Evolutionary conservation across 345 rosid species (phyloP).

Genomic region (Eucalyptus dawsonii): DNA sequence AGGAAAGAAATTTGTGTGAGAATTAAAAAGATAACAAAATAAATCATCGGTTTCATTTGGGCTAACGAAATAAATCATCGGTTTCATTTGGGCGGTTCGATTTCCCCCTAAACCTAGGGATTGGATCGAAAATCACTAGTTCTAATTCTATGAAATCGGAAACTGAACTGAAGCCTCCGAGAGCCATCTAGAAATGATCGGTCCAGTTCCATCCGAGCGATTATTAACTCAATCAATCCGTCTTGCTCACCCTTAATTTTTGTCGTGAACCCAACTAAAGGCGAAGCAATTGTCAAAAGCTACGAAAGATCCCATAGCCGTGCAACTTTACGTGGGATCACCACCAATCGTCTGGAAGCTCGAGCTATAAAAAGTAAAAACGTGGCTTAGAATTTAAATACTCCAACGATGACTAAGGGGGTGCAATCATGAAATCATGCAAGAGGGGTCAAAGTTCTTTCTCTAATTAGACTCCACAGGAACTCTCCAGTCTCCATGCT

Average conservation of each 20-base stretch:
- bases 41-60: too few species aligned
- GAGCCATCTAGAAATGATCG: fast-evolving
- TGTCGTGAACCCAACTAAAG: fast-evolving
- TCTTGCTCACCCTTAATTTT: background rate
- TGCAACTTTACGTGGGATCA: background rate
- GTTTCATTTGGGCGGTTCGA: fast-evolving
- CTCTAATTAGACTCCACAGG: background rate
- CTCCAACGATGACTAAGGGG: background rate
- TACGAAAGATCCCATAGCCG: background rate
- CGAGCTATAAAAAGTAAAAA: background rate
- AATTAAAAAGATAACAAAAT: too few species aligned
- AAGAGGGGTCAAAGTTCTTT: background rate
- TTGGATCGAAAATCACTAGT: fast-evolving
- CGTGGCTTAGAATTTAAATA: background rate
- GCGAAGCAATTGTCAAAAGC: fast-evolving
- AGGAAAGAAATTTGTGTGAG: too few species aligned
- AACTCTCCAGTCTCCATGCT: background rate
- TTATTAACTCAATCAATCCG: fast-evolving
- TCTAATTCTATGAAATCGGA: too few species aligned
- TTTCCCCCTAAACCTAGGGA: too few species aligned
- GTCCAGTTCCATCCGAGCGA: too few species aligned
- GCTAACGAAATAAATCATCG: too few species aligned
- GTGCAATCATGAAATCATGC: background rate
- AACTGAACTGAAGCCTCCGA: fast-evolving
- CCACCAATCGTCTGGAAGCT: background rate